phyloP scores from a whole-genome alignment of 2,329 filamentous ascomycete genomes.

The Calonectria hongkongensis region DNA sequence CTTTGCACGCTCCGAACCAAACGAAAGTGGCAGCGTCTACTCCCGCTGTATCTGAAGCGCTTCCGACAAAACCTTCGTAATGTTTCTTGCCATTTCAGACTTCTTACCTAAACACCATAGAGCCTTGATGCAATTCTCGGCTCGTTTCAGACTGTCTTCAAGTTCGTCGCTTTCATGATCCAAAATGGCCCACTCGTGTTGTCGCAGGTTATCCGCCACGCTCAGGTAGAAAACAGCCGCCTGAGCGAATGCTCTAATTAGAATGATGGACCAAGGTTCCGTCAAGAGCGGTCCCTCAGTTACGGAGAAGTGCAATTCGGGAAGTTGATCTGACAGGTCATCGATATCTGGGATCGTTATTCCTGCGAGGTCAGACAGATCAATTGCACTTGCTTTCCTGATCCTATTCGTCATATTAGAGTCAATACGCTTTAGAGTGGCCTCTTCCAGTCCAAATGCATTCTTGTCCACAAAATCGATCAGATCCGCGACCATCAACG shows the following conservation, averaged over 20 bases:
- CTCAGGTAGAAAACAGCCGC: slow-evolving; percentile 63
- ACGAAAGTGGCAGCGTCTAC: no score
- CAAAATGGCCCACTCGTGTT: slow-evolving; percentile 47
- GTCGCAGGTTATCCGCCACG: slow-evolving; percentile 48
- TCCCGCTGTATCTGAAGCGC: slow-evolving; percentile 20
- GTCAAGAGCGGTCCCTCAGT: slow-evolving; percentile 73
- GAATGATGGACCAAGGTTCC: slow-evolving; percentile 75
- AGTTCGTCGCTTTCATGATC: slow-evolving; percentile 51
- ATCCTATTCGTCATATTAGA: slow-evolving; percentile 62
- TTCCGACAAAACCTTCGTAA: slow-evolving; percentile 46
- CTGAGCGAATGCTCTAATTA: slow-evolving; percentile 71
- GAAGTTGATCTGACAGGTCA: slow-evolving; percentile 45
- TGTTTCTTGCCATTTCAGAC: slow-evolving; percentile 65
- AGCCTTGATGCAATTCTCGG: slow-evolving; percentile 69
- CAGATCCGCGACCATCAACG: slow-evolving; percentile 72
- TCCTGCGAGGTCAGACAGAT: slow-evolving; percentile 68
- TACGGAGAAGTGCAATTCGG: slow-evolving; percentile 71
- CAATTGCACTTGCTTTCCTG: slow-evolving; percentile 64
- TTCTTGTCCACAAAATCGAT: slow-evolving; percentile 69
- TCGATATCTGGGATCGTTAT: slow-evolving; percentile 61
- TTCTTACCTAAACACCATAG: slow-evolving; percentile 73
- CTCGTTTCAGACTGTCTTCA: slow-evolving; percentile 59
- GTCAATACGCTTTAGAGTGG: slow-evolving; percentile 50
- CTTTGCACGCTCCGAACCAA: no score
- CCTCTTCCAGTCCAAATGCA: slow-evolving; percentile 46